These are phyloP conservation scores for Microdochium trichocladiopsis DNA, from an alignment of 2,329 filamentous ascomycete species.

Conservation along the genomic window DNA sequence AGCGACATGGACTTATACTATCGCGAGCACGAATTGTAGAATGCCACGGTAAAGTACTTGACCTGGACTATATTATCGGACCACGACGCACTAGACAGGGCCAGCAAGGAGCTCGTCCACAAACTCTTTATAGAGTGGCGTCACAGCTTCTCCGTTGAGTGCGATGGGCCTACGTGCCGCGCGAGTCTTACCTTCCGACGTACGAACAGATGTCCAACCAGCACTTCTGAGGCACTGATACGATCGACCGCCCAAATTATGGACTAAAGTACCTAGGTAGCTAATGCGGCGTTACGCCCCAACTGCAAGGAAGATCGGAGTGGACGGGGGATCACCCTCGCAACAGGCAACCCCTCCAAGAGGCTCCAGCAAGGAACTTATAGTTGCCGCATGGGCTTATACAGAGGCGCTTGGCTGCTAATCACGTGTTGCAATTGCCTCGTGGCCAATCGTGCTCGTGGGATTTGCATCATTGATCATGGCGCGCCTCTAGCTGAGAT, in stretches of 20 bases:
- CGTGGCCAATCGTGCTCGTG: no score
- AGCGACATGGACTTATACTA: background rate
- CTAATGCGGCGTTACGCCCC: background rate
- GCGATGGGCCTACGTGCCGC: background rate
- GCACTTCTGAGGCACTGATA: background rate
- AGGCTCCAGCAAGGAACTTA: no score
- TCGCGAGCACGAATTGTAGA: background rate
- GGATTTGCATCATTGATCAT: no score
- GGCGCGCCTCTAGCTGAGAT: no score
- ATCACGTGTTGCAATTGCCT: no score
- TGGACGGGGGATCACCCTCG: background rate
- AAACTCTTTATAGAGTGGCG: background rate
- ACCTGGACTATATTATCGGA: background rate
- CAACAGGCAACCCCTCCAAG: no score
- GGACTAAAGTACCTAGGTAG: background rate
- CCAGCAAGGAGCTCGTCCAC: background rate
- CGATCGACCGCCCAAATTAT: no score
- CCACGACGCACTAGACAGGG: background rate
- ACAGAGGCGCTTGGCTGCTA: no score
- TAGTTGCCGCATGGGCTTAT: no score
- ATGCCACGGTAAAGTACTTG: background rate
- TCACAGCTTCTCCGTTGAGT: background rate
- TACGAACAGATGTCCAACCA: background rate
- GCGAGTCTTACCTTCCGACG: background rate
- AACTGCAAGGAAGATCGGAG: background rate